Base-by-base conservation (phyloP, 495 filamentous ascomycete species). In the Staphylotrichum longicolle region DNA sequence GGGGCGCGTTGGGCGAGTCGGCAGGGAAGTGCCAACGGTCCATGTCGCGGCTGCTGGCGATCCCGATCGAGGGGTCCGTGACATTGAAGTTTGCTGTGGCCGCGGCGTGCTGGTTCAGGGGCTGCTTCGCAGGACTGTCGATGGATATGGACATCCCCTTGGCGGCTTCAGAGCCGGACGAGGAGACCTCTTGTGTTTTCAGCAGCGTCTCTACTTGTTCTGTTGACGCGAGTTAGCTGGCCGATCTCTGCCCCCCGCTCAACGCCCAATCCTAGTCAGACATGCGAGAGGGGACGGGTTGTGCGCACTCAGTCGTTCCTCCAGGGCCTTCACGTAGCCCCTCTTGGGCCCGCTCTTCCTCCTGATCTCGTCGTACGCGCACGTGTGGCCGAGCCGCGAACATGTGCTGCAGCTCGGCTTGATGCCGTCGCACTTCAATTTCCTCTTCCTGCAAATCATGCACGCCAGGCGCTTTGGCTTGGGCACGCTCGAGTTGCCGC, bases 331-430 rank as follows among this genome's bases (percentile, higher is more conserved):
- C 60, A 99, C 95, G 75, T 99, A 98, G 62, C 94, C 94, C 71
- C 95, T 83, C 78, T 98, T 99, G 4, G 94, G 94, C 8, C 94
- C 94, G 74, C 94, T 98, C 82, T 99, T 99, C 77, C 91, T 90
- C 71, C 94, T 85, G 54, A 93, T 88, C 76, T 99, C 94, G 76
- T 98, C 94, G 69, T 97, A 99, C 11, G 90, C 85, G 78, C 94
- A 99, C 58, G 86, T 86, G 76, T 99, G 94, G 42, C 90, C 87
- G 57, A 99, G 77, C 54, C 94, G 82, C 14, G 89, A 85, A 73
- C 94, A 99, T 30, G 93, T 99, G 68, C 88, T 91, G 73, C 94
- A 99, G 68, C 89, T 94, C 11, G 94, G 94, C 62, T 87, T 85
- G 47, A 77, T 71, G 57, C 88, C 88, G 66, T 91, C 87, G 71